These are phyloP conservation scores for Neurospora africana DNA, from an alignment of 495 filamentous ascomycete species.

Conservation along the genomic window DNA sequence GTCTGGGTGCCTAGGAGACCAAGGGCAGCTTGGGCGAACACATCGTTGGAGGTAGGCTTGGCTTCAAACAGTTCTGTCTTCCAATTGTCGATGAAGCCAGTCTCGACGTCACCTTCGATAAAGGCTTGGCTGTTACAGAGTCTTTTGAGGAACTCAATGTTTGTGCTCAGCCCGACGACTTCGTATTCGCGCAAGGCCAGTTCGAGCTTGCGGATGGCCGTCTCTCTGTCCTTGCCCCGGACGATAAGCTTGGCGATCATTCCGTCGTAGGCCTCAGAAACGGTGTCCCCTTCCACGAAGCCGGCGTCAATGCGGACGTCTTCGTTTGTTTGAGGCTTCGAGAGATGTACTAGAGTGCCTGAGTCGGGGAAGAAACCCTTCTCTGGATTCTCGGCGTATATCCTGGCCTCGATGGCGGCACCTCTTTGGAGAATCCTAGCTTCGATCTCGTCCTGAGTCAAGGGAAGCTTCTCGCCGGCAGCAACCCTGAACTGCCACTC, in stretches of 20 bases:
- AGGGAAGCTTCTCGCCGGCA: constrained; percentile 72
- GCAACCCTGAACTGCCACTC: constrained; percentile 94
- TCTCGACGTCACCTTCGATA: constrained; percentile 82
- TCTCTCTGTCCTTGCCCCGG: constrained; percentile 63
- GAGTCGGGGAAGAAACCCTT: constrained; percentile 89
- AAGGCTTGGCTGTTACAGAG: constrained; percentile 74
- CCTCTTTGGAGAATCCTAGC: constrained; percentile 63
- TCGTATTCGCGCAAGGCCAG: constrained; percentile 84
- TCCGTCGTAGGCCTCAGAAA: constrained; percentile 93
- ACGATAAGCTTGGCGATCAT: constrained; percentile 99
- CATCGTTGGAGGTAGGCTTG: constrained; percentile 46
- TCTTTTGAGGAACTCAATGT: constrained; percentile 91
- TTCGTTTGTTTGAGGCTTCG: constrained; percentile 54
- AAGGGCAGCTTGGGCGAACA: constrained; percentile 75
- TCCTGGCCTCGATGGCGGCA: constrained; percentile 87
- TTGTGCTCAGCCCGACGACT: constrained; percentile 83
- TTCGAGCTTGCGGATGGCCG: constrained; percentile 72
- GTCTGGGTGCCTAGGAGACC: constrained; percentile 42
- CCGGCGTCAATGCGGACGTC: constrained; percentile 86
- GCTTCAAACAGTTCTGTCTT: constrained; percentile 58
- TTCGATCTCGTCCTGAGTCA: constrained; percentile 76
- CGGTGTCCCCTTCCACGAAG: constrained; percentile 80
- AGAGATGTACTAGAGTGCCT: constrained; percentile 74
- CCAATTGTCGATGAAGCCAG: constrained; percentile 89
- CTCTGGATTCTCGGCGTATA: constrained; percentile 92